Evolutionary conservation across 129 eudicot species (phyloP).

Genomic region (Solidago caesia): DNA sequence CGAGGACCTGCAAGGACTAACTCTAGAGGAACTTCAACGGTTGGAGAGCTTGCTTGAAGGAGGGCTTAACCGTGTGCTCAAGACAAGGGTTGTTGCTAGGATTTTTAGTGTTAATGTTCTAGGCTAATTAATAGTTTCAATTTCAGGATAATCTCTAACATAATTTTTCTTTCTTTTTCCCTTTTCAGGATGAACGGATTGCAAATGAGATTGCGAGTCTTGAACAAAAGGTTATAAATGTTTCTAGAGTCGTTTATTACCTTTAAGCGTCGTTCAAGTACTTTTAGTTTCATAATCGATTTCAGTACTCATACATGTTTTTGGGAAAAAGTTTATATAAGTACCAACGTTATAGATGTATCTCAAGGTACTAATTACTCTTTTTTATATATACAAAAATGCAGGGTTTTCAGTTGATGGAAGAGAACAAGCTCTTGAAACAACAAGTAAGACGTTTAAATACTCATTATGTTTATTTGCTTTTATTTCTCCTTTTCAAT

Average conservation of each 20-base stretch:
- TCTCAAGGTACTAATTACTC: background rate
- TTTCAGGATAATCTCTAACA: background rate
- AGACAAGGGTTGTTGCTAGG: conserved; percentile 39
- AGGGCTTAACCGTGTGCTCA: conserved; percentile 50
- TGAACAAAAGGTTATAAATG: conserved; percentile 41
- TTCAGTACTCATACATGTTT: too few species aligned
- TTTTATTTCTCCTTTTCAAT: background rate
- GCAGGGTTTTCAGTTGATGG: conserved; percentile 49
- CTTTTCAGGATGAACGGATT: conserved; percentile 42
- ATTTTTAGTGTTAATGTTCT: background rate
- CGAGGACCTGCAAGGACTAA: conserved; percentile 61
- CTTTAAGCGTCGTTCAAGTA: background rate
- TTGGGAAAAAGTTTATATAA: too few species aligned
- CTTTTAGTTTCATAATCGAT: too few species aligned
- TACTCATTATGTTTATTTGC: background rate
- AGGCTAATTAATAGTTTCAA: background rate
- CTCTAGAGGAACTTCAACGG: conserved; percentile 52
- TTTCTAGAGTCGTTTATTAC: background rate
- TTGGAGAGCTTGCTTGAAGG: conserved; percentile 56
- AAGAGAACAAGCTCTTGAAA: conserved; percentile 55
- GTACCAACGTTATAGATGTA: background rate
- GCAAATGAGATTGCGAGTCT: conserved; percentile 43
- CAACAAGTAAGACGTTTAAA: conserved; percentile 34
- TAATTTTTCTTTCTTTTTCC: background rate
- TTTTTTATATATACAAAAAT: background rate